These are phyloP conservation scores for Trypanosoma lewisi DNA, from an alignment of 208 protist species.

Conservation along the genomic window DNA sequence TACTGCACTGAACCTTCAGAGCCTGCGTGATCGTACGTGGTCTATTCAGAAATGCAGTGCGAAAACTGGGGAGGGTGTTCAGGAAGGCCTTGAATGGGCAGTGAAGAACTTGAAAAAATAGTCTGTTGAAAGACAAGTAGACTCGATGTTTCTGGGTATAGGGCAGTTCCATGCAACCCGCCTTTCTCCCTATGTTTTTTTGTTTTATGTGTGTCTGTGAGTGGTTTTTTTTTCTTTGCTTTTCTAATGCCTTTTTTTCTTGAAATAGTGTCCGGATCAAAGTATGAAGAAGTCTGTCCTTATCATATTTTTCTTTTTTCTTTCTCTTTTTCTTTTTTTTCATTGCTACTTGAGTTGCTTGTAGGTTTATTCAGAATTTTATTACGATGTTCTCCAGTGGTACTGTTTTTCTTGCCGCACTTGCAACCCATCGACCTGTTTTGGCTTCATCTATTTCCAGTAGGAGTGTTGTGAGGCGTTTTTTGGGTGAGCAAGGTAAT, in stretches of 20 bases:
- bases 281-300: too few species aligned
- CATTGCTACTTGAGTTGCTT: conserved; percentile 19
- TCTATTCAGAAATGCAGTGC: conserved; percentile 92
- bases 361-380: conserved; percentile 6
- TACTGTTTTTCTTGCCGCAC: conserved; percentile 40
- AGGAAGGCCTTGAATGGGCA: conserved; percentile 88
- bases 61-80: conserved; percentile 85
- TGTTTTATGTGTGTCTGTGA: too few species aligned
- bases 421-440: conserved; percentile 69
- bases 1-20: conserved; percentile 82
- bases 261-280: too few species aligned
- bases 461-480: conserved; percentile 49
- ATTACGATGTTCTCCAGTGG: conserved; percentile 50
- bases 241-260: too few species aligned
- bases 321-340: conserved; percentile 19
- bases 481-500: conserved; percentile 46
- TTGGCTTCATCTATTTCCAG: conserved; percentile 57
- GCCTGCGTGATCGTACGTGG: conserved; percentile 88
- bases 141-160: conserved; percentile 12
- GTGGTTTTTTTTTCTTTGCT: too few species aligned
- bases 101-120: conserved; percentile 87
- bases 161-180: too few species aligned
- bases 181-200: too few species aligned
- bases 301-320: neutral
- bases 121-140: conserved; percentile 6